Base-by-base conservation (phyloP, 23 red algal species). In the Gracilariopsis chorda region DNA sequence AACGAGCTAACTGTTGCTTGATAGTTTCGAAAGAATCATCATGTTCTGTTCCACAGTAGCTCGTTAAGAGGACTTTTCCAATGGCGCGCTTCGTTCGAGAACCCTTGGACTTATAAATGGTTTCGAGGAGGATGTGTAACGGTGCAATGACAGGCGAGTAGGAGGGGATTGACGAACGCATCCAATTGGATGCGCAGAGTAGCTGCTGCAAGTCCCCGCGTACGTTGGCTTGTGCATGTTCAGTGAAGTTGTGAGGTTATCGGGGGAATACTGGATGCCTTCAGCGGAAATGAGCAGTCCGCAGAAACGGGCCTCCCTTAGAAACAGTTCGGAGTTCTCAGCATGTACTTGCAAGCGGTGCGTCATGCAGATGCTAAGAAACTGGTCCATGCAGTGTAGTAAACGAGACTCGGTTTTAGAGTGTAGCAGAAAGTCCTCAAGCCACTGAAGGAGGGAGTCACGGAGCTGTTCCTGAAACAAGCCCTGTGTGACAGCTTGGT, bases 401-500 rank as follows among this genome's bases (percentile, higher is more conserved):
- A 77, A 48, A 17, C 77, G 17, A 7, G 4, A 24, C 39, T 88
- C 84, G 1, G 53, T 29, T 25, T 44, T 41, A 19, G 29, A 0
- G 45, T 88, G 70, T 25, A 88, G 46, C 23, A 51, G 51, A 37
- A 88, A 88, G 77, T 77, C 67, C 39, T 78, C 56, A 25, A 73
- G n/a, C 83, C 64, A 77, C 47, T 88, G 30, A 30, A 53, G 30
- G 0, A 86, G 27, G 13, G 14, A 28, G 40, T 64, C 27, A 12
- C 30, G 28, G 6, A 60, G 4, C 27, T 1, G 7, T 4, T 56
- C 68, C 28, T 1, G 13, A 4, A 88, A 63, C 17, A 10, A 23
- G 23, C 14, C 44, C 57, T 49, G 51, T 29, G 84, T 77, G 2
- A 73, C 30, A 39, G 84, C 19, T 36, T 88, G 65, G 23, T 17